phyloP scores from a whole-genome alignment of 805 yeast genomes.

The Komagataella kurtzmanii region DNA sequence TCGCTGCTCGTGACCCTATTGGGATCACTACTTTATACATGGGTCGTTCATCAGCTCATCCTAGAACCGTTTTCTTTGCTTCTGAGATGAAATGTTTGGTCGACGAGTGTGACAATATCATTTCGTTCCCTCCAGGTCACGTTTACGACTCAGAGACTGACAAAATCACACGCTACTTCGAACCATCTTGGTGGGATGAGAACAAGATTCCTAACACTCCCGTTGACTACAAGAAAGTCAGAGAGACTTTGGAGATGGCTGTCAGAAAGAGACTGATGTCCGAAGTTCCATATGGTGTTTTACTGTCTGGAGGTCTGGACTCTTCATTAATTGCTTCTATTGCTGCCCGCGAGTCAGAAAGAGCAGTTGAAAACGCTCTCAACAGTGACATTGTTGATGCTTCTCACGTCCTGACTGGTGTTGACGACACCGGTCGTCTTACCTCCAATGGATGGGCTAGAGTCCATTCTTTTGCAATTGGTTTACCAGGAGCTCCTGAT shows the following conservation, averaged over 20 bases:
- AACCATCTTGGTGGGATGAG: conserved; percentile 93
- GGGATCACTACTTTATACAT: conserved; percentile 94
- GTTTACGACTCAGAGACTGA: conserved; percentile 88
- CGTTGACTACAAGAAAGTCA: conserved; percentile 57
- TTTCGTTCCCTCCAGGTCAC: conserved; percentile 98
- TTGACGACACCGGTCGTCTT: conserved; percentile 78
- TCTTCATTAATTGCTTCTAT: conserved; percentile 93
- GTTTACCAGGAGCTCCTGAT: conserved; percentile 97
- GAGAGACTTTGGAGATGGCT: conserved; percentile 80
- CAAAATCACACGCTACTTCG: conserved; percentile 74
- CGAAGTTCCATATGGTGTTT: conserved; percentile 97
- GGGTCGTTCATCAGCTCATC: conserved; percentile 65
- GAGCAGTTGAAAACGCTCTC: conserved; percentile 42
- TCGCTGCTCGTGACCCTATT: conserved; percentile 97
- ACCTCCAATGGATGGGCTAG: conserved; percentile 64
- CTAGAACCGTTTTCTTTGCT: conserved; percentile 78
- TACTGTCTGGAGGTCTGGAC: conserved; percentile 94
- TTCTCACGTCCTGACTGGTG: conserved; percentile 72
- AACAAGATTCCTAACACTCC: conserved; percentile 58
- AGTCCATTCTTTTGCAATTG: conserved; percentile 93
- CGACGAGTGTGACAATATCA: conserved; percentile 88
- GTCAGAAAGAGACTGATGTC: conserved; percentile 99
- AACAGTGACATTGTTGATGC: conserved; percentile 41
- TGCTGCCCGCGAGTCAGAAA: conserved; percentile 90
- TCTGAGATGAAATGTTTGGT: conserved; percentile 88